Percentiles rank a stretch among this genome's conserved stretches.
phyloP scores from a whole-genome alignment of 2,329 filamentous ascomycete species.

The Fusarium pseudoanthophilum region DNA sequence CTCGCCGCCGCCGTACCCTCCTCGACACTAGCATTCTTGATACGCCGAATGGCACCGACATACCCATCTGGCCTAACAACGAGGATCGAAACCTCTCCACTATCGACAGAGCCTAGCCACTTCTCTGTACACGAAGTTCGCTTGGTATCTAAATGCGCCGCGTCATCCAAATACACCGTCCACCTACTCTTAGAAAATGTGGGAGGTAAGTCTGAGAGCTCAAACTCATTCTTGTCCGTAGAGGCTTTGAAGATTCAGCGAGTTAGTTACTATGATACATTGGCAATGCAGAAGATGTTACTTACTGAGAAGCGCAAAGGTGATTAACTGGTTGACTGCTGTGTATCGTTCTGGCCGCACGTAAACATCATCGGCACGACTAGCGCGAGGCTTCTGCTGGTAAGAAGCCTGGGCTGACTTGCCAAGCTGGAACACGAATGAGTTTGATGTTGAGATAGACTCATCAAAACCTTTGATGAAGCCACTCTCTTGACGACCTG shows the following conservation, averaged over 20 bases:
- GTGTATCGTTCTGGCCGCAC: slow-evolving; percentile 76
- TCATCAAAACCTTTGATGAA: slow-evolving; percentile 71
- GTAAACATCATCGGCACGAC: slow-evolving; percentile 71
- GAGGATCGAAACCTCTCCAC: slow-evolving; percentile 69
- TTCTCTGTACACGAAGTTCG: slow-evolving; percentile 69
- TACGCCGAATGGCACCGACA: slow-evolving; percentile 70
- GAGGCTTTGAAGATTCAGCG: slow-evolving; percentile 54
- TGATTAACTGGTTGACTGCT: slow-evolving; percentile 73
- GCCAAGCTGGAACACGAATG: slow-evolving; percentile 68
- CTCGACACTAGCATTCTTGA: slow-evolving; percentile 61
- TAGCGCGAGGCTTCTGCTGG: slow-evolving; percentile 64
- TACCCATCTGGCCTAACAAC: slow-evolving; percentile 80
- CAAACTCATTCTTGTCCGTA: slow-evolving; percentile 70
- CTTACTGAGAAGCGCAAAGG: slow-evolving; percentile 74
- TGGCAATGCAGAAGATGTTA: slow-evolving; percentile 8
- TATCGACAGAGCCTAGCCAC: slow-evolving; percentile 70
- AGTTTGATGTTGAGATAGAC: slow-evolving; percentile 60
- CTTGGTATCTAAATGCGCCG: slow-evolving; percentile 64
- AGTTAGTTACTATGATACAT: slow-evolving; percentile 14
- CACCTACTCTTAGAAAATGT: slow-evolving; percentile 72
- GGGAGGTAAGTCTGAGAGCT: slow-evolving; percentile 71
- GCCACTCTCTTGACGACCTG: slow-evolving; percentile 53
- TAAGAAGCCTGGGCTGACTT: slow-evolving; percentile 70
- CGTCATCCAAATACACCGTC: slow-evolving; percentile 77
- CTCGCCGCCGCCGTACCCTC: slow-evolving; percentile 61